Base-by-base conservation (phyloP, 2,329 filamentous ascomycete genomes). In the Colletotrichum eremochloae region DNA sequence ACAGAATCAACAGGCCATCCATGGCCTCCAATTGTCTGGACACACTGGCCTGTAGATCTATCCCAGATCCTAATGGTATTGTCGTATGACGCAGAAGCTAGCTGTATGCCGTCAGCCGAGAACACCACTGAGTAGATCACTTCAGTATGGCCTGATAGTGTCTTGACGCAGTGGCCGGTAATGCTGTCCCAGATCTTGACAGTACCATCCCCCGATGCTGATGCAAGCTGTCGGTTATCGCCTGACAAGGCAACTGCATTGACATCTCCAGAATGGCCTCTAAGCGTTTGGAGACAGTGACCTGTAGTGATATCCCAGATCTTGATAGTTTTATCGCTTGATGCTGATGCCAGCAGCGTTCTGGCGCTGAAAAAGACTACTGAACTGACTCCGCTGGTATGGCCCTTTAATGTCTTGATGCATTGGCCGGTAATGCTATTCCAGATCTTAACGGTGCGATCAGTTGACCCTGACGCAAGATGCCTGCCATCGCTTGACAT, bases 201-300 rank as follows among this genome's bases (percentile, higher is more conserved):
- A 5, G 44, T 48, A n/a, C 2, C 9, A n/a, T 48, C 44, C 2
- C 11, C 7, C 8, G 44, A 48, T n/a, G 1, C 44, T n/a, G 44
- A 48, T 1, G 44, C 44, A 9, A 48, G 44, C 1, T 48, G 44
- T 4, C 7, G 8, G 3, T 3, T 9, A 48, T n/a, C 44, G 44
- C 20, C 4, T n/a, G 44, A 48, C 7, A 48, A n/a, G 20, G 44
- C 7, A 3, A 48, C 20, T 8, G 20, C 9, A n/a, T n/a, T 0
- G 8, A 48, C 20, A 0, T 1, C 0, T 1, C 7, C 6, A 14
- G 7, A 1, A 11, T 48, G 44, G 4, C 46, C 46, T 5, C 0
- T 0, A 24, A 50, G 46, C 8, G 46, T 50, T 5, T 24, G 8
- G 9, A 50, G 1, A 24, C 46, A 50, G 1, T 55, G 52, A 9